Conservation (phyloP, 2,329 filamentous ascomycete genomes). For the Clarireedia paspali region DNA sequence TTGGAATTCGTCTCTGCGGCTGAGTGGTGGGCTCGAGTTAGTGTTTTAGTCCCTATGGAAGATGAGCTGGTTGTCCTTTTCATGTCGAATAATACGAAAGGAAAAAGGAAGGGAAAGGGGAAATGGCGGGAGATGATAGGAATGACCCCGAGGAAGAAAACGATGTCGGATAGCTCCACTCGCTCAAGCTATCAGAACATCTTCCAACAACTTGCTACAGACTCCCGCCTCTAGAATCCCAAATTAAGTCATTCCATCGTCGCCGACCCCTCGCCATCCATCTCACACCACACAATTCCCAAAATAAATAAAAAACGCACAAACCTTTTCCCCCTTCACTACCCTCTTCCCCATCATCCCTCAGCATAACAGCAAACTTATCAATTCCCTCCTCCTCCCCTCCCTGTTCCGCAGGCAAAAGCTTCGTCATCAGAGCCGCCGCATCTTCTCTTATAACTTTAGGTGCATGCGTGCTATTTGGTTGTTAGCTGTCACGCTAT, state of each 20-base stretch:
- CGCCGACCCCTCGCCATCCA: not conserved
- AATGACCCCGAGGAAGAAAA: too few species aligned
- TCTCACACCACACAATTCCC: too few species aligned
- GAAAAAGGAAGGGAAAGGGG: too few species aligned
- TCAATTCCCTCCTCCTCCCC: not conserved
- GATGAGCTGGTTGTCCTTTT: not conserved
- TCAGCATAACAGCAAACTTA: slow-evolving; percentile 7
- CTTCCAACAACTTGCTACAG: too few species aligned
- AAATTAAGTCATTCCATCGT: not conserved
- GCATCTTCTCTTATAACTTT: not conserved
- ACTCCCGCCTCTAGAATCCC: too few species aligned
- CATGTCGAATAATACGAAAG: not conserved
- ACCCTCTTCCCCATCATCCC: not conserved
- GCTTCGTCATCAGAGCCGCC: not conserved
- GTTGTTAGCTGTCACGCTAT: not conserved
- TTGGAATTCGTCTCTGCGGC: not conserved
- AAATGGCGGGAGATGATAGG: too few species aligned
- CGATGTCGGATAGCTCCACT: too few species aligned
- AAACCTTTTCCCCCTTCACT: not conserved
- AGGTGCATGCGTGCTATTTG: not conserved
- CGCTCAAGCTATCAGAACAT: too few species aligned
- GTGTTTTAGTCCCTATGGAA: not conserved
- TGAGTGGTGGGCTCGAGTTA: not conserved
- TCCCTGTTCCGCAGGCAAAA: not conserved
- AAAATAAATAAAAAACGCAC: not conserved